Conservation (phyloP, 2,329 filamentous ascomycete species). For the Fusarium euwallaceae region DNA sequence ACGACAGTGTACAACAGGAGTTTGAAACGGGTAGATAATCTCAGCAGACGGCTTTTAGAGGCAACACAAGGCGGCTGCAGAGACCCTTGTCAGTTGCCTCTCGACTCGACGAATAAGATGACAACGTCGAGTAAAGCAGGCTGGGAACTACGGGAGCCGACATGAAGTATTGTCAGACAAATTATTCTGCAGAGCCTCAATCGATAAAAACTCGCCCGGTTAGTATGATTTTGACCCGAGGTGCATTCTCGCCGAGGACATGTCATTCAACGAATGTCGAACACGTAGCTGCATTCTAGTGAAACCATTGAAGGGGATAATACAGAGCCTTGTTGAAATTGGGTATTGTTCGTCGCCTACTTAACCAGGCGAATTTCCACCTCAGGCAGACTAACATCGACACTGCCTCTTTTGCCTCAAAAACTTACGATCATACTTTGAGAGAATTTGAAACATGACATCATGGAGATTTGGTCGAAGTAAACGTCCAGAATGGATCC, state of each 20-base stretch:
- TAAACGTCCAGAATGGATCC: not conserved
- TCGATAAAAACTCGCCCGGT: not conserved
- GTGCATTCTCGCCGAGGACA: not conserved
- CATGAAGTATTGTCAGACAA: not conserved
- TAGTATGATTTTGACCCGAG: not conserved
- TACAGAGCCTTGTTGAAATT: not conserved
- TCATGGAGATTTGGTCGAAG: not conserved
- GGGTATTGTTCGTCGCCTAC: not conserved
- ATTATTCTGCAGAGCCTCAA: not conserved
- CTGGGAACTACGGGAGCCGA: not conserved
- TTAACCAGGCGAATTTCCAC: constrained; percentile 1
- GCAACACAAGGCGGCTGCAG: not conserved
- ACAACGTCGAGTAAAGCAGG: not conserved
- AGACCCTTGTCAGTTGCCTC: not conserved
- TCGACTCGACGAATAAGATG: not conserved
- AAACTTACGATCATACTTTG: not conserved
- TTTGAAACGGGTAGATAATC: not conserved
- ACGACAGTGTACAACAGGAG: not conserved
- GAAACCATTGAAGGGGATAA: not conserved
- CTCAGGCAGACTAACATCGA: not conserved
- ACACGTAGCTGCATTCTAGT: not conserved
- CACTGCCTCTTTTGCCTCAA: not conserved
- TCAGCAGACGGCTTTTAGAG: not conserved
- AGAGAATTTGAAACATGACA: not conserved
- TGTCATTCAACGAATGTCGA: not conserved